These are phyloP conservation scores for Trichosanthes cucumerina DNA, from an alignment of 306 rosid species.

Conservation along the genomic window DNA sequence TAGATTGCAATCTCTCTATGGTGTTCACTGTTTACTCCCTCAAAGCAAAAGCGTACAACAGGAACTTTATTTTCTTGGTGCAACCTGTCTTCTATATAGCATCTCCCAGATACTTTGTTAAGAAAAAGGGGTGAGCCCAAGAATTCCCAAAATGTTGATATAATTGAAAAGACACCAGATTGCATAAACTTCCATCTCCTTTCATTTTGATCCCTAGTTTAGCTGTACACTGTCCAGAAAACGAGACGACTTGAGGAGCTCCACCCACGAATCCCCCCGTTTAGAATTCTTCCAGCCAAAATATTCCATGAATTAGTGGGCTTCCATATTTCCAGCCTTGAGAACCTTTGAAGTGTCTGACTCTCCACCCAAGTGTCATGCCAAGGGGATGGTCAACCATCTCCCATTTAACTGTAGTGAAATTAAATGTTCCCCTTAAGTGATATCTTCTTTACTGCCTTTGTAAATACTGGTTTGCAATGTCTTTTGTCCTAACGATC, in stretches of 20 bases:
- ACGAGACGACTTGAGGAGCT: background rate
- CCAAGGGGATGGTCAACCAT: background rate
- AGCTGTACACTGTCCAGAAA: background rate
- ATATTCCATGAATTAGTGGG: background rate
- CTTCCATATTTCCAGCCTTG: background rate
- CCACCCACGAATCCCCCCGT: background rate
- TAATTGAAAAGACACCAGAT: background rate
- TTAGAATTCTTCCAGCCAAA: background rate
- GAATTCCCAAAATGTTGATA: background rate
- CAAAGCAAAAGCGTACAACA: background rate
- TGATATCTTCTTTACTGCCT: background rate
- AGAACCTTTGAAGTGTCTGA: background rate
- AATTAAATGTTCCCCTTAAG: background rate
- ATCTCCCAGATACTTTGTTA: background rate
- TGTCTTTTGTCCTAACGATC: background rate
- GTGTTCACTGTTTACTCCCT: background rate
- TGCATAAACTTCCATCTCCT: background rate
- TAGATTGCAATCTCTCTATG: background rate
- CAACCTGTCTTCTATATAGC: background rate
- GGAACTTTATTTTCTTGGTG: background rate
- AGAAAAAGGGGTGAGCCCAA: background rate
- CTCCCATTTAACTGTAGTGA: background rate
- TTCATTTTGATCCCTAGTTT: background rate
- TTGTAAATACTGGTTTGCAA: background rate
- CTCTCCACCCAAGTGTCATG: background rate